Evolutionary conservation across 106 monocot genomes (phyloP).

Genomic region (Dendrobium officinale): DNA sequence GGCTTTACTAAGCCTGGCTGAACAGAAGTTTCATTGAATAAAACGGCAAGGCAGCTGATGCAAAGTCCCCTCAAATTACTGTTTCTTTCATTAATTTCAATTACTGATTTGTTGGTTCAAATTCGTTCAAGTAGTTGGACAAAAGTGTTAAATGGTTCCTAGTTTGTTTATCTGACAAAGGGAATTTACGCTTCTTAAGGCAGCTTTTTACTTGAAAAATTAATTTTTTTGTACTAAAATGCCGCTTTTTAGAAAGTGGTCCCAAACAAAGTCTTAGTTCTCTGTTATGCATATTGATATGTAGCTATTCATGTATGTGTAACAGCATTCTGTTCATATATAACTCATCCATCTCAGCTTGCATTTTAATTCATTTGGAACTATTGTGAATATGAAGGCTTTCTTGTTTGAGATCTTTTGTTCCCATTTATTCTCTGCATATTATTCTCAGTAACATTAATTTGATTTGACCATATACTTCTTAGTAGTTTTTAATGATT

Average conservation of each 20-base stretch:
- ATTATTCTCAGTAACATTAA: too few species aligned
- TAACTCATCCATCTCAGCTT: background rate
- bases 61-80: background rate
- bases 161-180: background rate
- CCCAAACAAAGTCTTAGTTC: background rate
- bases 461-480: too few species aligned
- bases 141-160: background rate
- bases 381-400: too few species aligned
- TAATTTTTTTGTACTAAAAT: too few species aligned
- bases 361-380: background rate
- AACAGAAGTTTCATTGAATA: background rate
- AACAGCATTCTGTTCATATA: background rate
- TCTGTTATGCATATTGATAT: background rate
- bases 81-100: constrained; percentile 2
- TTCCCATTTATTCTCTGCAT: too few species aligned
- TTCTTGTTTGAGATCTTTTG: too few species aligned
- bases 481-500: too few species aligned
- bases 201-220: too few species aligned
- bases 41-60: background rate
- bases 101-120: background rate
- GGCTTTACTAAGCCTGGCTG: constrained; percentile 25
- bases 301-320: background rate
- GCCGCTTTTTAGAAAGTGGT: too few species aligned
- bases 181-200: too few species aligned
- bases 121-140: background rate